Base-by-base conservation (phyloP, 2,329 filamentous ascomycete species). In the Aspergillus flavus region DNA sequence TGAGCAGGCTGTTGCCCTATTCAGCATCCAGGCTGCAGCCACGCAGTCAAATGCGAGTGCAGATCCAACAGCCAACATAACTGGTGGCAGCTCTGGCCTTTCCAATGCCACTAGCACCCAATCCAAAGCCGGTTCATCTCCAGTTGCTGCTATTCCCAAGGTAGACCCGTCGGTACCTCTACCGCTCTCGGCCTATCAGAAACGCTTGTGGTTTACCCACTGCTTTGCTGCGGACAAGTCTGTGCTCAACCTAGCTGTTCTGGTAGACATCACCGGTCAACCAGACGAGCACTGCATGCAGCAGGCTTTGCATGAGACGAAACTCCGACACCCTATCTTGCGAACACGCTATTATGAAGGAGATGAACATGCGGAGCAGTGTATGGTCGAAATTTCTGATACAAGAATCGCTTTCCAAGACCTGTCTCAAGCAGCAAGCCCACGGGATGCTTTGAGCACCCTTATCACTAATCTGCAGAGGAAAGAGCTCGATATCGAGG, bases 201-300 rank as follows among this genome's bases (percentile, higher is more conserved):
- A 32, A 30, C 58, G 58, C 19, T 32, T 61, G 10, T 61, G 58
- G 58, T 61, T 61, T 21, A 21, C 30, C 2, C 58, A 61, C 21
- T 46, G 39, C 39, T 34, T 61, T n/a, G 52, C 58, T 1, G 36
- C 43, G 7, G 58, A 61, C 23, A 14, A 39, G 19, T 55, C 58
- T 34, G 45, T 48, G 19, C 58, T 61, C 6, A 61, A 61, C 23
- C 21, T 61, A 12, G n/a, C 58, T 11, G 52, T 53, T 11, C 14
- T 36, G 19, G 43, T 61, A 34, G 26, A 45, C 10, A n/a, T 61
- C 26, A 43, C 39, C 3, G 58, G 58, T 10, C 34, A 30, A 14
- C 50, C 50, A 6, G 34, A 61, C 10, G n/a, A n/a, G 12, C 36
- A 43, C 6, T 7, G 46, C 14, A 4, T 61, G 26, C 50, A 30